These are phyloP conservation scores for Abrus precatorius DNA, from an alignment of 306 rosid species.

Conservation along the genomic window DNA sequence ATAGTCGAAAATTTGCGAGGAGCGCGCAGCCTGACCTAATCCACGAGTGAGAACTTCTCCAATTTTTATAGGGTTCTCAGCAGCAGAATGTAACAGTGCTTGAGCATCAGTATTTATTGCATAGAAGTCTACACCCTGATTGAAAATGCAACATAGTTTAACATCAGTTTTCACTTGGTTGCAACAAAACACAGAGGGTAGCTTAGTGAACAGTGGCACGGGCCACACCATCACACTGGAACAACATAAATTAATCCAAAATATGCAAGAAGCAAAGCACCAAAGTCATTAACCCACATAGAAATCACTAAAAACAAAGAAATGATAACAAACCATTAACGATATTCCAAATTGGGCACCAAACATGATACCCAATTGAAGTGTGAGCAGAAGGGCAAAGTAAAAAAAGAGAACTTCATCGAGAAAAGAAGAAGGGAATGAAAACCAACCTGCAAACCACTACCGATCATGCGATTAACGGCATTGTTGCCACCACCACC, in stretches of 20 bases:
- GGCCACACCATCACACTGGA: background rate
- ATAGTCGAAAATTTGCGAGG: background rate
- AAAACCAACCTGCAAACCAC: slow-evolving; percentile 83
- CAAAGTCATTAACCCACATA: background rate
- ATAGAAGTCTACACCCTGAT: slow-evolving; percentile 94
- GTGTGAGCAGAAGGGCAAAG: background rate
- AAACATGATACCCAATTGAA: slow-evolving; percentile 13
- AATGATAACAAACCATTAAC: slow-evolving; percentile 17
- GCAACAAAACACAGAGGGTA: slow-evolving; percentile 33
- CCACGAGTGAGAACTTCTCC: slow-evolving; percentile 99
- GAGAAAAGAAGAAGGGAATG: slow-evolving; percentile 5
- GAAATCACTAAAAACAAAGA: background rate
- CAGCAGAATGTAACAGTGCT: slow-evolving; percentile 85
- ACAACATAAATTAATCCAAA: slow-evolving; percentile 16
- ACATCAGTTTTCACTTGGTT: slow-evolving; percentile 46
- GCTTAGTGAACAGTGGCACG: background rate
- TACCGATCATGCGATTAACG: slow-evolving; percentile 97
- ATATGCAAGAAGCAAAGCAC: slow-evolving; percentile 33
- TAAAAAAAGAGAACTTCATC: slow-evolving; percentile 41
- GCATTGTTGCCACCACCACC: slow-evolving; percentile 99
- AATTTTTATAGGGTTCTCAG: slow-evolving; percentile 89
- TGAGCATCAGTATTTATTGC: slow-evolving; percentile 99
- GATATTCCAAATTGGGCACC: slow-evolving; percentile 12
- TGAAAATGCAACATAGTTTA: slow-evolving; percentile 50
- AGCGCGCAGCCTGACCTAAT: slow-evolving; percentile 74